Base-by-base conservation (phyloP, 768 basidiomycete species). In the Rubroboletus satanas region DNA sequence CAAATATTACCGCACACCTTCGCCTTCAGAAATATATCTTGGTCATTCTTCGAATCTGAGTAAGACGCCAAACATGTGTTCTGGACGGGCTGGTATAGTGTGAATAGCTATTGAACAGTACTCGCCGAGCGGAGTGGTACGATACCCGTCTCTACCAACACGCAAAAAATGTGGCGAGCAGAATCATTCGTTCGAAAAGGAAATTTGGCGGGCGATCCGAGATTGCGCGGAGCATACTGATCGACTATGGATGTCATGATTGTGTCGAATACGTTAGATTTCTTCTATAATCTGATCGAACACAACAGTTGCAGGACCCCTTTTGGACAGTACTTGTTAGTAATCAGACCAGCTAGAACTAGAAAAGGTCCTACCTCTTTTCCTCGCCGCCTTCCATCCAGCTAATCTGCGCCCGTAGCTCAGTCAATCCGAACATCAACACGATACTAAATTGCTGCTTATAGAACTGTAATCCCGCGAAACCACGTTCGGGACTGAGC, bases 351-450 rank as follows among this genome's bases (percentile, higher is more conserved):
- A 17, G 10, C 12, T 14, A 2, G 26, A 21, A 15, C 15, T 10
- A 9, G 32, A 41, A 31, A 18, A 6, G 12, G 11, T 15, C 60
- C 26, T 28, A 65, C 68, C 63, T 63, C 54, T 31, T 56, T 44
- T 71, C 68, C 37, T 54, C 31, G 7, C 53, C 69, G 43, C 73
- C 62, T 45, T 79, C 77, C 43, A 58, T 65, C 79, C 79, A 81
- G 9, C 68, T 63, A 18, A 79, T 69, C 37, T 77, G 75, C 0
- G 77, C 78, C 51, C 76, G 73, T 21, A 80, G 49, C 46, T 80
- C 79, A 0, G 77, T 76, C 37, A 73, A 44, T 0, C 79, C 79
- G 39, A 77, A 75, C 45, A 67, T 69, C 49, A 80, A 56, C 33
- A 78, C 67, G 21, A 81, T 63, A 9, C 74, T 71, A 49, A 73